Evolutionary conservation across 2,329 filamentous ascomycete species (phyloP).

Genomic region (Tolypocladium tundrense): DNA sequence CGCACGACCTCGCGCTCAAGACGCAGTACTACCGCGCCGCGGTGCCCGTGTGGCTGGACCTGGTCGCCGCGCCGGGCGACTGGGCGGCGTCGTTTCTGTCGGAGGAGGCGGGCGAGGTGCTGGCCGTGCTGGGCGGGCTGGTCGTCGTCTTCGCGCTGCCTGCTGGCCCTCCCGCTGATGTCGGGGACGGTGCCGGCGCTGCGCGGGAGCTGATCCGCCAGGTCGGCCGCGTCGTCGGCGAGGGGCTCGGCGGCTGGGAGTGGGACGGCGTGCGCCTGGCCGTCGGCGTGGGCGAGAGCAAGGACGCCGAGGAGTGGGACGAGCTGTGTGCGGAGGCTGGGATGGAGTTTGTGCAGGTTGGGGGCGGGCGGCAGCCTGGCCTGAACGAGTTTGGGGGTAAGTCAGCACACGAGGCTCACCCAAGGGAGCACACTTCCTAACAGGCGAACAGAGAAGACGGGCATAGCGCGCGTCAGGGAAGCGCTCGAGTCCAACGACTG

Average conservation of each 20-base stretch:
- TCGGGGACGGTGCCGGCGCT: slow-evolving; percentile 4
- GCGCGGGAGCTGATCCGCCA: slow-evolving; percentile 35
- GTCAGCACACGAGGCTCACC: no score
- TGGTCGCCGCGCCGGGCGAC: slow-evolving; percentile 37
- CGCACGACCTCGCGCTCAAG: slow-evolving; percentile 43
- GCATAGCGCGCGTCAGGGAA: slow-evolving; percentile 47
- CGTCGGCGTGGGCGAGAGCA: slow-evolving; percentile 40
- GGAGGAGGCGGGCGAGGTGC: slow-evolving; percentile 51
- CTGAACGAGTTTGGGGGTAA: slow-evolving; percentile 48
- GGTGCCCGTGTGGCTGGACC: slow-evolving; percentile 59
- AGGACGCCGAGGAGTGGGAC: slow-evolving; percentile 49
- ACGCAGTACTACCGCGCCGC: slow-evolving; percentile 52
- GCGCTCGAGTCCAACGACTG: slow-evolving; percentile 59
- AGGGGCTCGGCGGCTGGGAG: slow-evolving; percentile 47
- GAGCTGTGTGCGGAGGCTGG: slow-evolving; percentile 45
- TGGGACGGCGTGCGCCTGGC: slow-evolving; percentile 58
- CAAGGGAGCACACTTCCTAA: background rate
- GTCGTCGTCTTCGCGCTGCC: slow-evolving; percentile 29
- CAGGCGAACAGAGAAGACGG: slow-evolving; percentile 39
- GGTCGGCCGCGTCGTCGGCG: slow-evolving; percentile 43
- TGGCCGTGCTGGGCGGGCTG: slow-evolving; percentile 49
- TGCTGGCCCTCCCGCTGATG: background rate
- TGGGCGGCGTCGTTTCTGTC: slow-evolving; percentile 52
- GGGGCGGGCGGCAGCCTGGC: slow-evolving; percentile 22
- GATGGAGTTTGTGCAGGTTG: slow-evolving; percentile 53